Base-by-base conservation (phyloP, 176 grass and related monocot genomes). In the Triticum monococcum region DNA sequence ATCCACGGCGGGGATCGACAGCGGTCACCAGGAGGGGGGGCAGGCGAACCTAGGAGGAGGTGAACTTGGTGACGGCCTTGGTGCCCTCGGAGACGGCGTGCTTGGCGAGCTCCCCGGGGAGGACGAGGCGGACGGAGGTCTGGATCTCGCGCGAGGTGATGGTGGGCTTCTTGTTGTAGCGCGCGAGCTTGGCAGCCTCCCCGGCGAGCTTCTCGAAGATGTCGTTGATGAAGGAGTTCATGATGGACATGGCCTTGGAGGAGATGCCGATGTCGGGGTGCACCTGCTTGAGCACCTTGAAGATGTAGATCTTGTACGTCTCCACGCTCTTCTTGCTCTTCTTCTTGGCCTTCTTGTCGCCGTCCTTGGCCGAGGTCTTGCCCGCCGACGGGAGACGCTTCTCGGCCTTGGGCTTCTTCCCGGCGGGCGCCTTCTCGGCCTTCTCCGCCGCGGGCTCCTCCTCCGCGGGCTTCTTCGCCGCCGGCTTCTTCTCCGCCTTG, bases 201-300 rank as follows among this genome's bases (percentile, higher is more conserved):
- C 20, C 66, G 37, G 89, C 90, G 8, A 97, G 80, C 89, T 97
- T 97, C 92, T 97, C 95, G 78, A 93, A 96, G 78, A 96, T 93
- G 77, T 93, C 94, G 78, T 96, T 96, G 87, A 96, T 96, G 78
- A 94, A 97, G n/a, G 90, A 94, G 86, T 97, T 97, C 95, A 97
- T 97, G 84, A 97, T 97, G 61, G 87, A 87, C 95, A 97, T 97
- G 64, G 95, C 92, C 91, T 97, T 97, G 89, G 90, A 92, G 17
- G 92, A 95, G 87, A 97, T 91, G 46, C 89, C 95, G 79, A 97
- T 95, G 92, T 97, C 95, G 0, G 92, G 92, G 65, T 97, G 95
- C 28, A 97, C 92, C 89, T 97, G 92, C 89, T 97, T 97, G 4
- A 97, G 89, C 14, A 97, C 92, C 87, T 97, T 97, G 79, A 97